Evolutionary conservation across 169 alveolate genomes (phyloP).

Genomic region (Plasmodium inui): DNA sequence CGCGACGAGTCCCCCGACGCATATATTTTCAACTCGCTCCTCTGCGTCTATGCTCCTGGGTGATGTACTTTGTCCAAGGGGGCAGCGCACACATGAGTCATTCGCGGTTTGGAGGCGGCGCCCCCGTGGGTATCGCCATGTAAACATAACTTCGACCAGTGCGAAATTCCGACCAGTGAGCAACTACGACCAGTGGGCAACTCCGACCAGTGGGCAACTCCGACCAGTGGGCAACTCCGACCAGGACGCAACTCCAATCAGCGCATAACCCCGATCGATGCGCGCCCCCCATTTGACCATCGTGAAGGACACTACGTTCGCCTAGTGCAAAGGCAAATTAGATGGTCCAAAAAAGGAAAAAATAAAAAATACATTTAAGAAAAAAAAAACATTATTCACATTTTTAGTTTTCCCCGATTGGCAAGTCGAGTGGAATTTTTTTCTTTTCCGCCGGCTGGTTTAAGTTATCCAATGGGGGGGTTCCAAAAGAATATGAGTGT

Average conservation of each 20-base stretch:
- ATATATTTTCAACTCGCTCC: neutral
- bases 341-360: neutral
- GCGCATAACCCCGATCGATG: neutral
- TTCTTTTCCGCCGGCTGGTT: neutral
- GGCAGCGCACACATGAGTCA: neutral
- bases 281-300: neutral
- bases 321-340: neutral
- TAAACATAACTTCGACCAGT: neutral
- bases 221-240: too few species aligned
- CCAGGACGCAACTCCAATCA: neutral
- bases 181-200: too few species aligned
- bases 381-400: neutral
- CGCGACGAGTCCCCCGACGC: neutral
- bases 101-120: neutral
- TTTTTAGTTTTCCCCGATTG: neutral
- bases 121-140: neutral
- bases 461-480: neutral
- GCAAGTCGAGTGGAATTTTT: neutral
- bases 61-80: neutral
- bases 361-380: neutral
- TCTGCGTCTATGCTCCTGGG: neutral
- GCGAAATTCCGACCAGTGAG: neutral
- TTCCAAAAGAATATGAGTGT: neutral
- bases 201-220: too few species aligned
- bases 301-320: neutral